phyloP scores from a whole-genome alignment of 2,329 filamentous ascomycete genomes.

The Fusarium setosum region DNA sequence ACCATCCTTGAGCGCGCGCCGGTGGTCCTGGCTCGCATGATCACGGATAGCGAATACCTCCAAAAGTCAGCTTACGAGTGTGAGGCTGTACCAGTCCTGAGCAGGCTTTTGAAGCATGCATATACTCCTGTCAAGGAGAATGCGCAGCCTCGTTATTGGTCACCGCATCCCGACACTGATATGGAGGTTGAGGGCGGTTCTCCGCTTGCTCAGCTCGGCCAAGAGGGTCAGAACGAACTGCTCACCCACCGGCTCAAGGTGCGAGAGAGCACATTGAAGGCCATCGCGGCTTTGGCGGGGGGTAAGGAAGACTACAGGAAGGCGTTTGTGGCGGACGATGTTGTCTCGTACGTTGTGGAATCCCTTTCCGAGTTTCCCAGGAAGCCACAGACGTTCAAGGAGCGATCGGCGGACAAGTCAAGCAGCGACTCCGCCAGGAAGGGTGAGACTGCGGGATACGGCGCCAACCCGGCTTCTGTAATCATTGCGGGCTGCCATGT shows the following conservation, averaged over 20 bases:
- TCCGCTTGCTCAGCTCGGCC: constrained; percentile 64
- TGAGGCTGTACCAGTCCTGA: constrained; percentile 58
- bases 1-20: constrained; percentile 77
- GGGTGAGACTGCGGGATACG: constrained; percentile 63
- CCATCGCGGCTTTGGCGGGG: constrained; percentile 83
- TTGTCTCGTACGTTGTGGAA: constrained; percentile 84
- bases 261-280: constrained; percentile 80
- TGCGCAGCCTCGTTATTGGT: constrained; percentile 51
- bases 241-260: constrained; percentile 78
- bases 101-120: constrained; percentile 61
- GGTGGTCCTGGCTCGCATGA: constrained; percentile 79
- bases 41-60: constrained; percentile 81
- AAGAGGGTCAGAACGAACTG: constrained; percentile 68
- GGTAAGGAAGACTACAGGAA: constrained; percentile 89
- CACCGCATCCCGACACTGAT: constrained; percentile 49
- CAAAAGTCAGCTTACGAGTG: constrained; percentile 85
- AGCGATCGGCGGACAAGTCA: constrained; percentile 53
- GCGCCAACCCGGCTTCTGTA: constrained; percentile 79
- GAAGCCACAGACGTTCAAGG: constrained; percentile 59
- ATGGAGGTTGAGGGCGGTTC: constrained; percentile 49
- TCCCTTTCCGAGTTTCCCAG: constrained; percentile 72
- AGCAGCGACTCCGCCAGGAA: constrained; percentile 47
- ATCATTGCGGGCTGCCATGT: constrained; percentile 88
- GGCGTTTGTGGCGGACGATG: constrained; percentile 82
- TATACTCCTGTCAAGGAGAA: constrained; percentile 58